Evolutionary conservation across 2,329 filamentous ascomycete species (phyloP).

Genomic region (Helminthosporium solani): DNA sequence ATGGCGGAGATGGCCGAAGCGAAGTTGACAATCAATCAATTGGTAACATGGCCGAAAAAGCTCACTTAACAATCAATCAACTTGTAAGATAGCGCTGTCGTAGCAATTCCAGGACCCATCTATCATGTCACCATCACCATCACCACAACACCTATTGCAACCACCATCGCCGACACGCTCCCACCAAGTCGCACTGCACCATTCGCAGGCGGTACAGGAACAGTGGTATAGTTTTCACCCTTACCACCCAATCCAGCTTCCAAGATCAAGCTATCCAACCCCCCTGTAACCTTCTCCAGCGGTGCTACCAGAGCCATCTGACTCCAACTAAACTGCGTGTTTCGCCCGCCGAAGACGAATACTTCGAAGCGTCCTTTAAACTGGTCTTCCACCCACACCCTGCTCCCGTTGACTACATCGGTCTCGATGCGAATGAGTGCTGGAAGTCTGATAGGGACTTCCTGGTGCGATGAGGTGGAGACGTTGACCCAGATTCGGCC

Average conservation of each 20-base stretch:
- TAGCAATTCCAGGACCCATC: no score
- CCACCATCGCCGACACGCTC: neutral
- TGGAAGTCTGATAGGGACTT: conserved; percentile 39
- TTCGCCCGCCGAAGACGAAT: conserved; percentile 55
- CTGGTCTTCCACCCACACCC: conserved; percentile 50
- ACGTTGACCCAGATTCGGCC: conserved; percentile 56
- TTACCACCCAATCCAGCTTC: conserved; percentile 15
- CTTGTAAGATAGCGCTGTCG: no score
- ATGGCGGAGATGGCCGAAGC: conserved; percentile 3
- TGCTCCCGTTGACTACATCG: conserved; percentile 49
- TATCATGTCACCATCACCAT: neutral
- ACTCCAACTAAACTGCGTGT: conserved; percentile 55
- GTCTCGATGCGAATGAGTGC: conserved; percentile 47
- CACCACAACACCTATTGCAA: neutral
- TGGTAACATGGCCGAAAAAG: no score
- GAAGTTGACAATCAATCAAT: neutral
- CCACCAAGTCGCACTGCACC: neutral
- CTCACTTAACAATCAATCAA: no score
- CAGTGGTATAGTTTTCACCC: conserved; percentile 7
- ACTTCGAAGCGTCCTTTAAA: conserved; percentile 57
- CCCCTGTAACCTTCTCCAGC: conserved; percentile 40
- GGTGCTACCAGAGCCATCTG: conserved; percentile 60
- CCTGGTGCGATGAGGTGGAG: conserved; percentile 49
- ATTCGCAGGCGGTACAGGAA: conserved; percentile 2
- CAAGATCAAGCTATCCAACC: conserved; percentile 20